Base-by-base conservation (phyloP, 1,284 basidiomycete species). In the Melampsora abietis-canadensis region DNA sequence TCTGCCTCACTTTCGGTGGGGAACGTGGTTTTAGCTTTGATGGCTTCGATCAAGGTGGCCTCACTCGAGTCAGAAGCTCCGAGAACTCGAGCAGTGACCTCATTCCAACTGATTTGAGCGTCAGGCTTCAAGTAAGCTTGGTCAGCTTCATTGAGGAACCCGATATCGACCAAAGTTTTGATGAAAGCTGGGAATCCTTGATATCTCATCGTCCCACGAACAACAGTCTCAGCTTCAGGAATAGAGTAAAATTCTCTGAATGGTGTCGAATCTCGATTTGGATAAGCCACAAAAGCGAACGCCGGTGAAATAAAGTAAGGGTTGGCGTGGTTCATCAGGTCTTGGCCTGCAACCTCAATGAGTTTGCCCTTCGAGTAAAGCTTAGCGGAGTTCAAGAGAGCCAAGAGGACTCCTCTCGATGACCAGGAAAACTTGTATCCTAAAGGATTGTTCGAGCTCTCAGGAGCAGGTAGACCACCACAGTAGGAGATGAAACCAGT, bases 351-450 rank as follows among this genome's bases (percentile, higher is more conserved):
- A 62, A 97, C 85, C 66, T 87, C 85, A 68, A 89, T 85, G 60
- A 86, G 83, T 82, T 91, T 83, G 57, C 89, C 88, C 72, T 87
- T 84, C 62, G 87, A 85, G 81, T 90, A 85, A 83, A 89, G 93
- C n/a, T 90, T 89, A 61, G 93, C 96, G 63, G 87, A 87, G 86
- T 98, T 98, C 79, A 95, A 88, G 75, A 97, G 87, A 6, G 95
- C 95, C 79, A 98, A 89, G 68, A 99, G 88, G 63, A 96, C 94
- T 76, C 95, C 96, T 63, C 93, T 90, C 37, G 94, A 92, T 2
- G 94, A 96, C 96, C 96, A 98, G 47, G 93, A 96, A 86, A 98
- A 98, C 84, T 98, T 98, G 89, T 98, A 98, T 37, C 96, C 95
- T 76, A 98, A 89, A 8, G 96, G 94, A 85, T 98, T 98, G 81